Conservation (phyloP, 257 asterid species). For the Nicotiana tabacum region DNA sequence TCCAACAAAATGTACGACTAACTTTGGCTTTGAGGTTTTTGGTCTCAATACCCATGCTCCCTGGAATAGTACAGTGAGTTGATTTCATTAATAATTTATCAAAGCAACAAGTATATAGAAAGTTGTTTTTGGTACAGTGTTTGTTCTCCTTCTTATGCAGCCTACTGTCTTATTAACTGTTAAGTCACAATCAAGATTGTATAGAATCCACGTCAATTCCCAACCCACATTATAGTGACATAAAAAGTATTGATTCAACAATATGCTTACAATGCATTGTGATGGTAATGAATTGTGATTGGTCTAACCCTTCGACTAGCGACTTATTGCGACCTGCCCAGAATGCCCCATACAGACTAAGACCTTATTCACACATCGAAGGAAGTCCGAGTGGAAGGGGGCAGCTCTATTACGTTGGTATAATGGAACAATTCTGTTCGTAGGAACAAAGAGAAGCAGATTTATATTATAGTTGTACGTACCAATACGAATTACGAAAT, state of each 20-base stretch:
- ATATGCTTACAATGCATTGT: neutral
- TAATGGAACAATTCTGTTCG: no score
- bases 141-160: neutral
- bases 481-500: no score
- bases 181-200: neutral
- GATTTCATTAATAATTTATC: conserved; percentile 2
- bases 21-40: conserved; percentile 39
- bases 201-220: neutral
- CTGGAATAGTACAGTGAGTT: conserved; percentile 29
- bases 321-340: no score
- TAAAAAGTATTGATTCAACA: neutral
- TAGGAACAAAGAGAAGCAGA: no score
- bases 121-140: neutral
- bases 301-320: no score
- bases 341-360: no score
- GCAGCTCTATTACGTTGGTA: no score
- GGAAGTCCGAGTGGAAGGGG: no score
- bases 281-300: no score
- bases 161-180: neutral
- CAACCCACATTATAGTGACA: neutral
- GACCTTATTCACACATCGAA: no score
- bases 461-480: no score
- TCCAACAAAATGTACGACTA: conserved; percentile 79
- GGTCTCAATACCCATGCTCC: conserved; percentile 95
- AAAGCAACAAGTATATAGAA: conserved; percentile 2